Evolutionary conservation across 1,139 yeast genomes (phyloP), one percentile per base, ranked within the genome.

Genomic region (Geotrichum bryndzae): DNA sequence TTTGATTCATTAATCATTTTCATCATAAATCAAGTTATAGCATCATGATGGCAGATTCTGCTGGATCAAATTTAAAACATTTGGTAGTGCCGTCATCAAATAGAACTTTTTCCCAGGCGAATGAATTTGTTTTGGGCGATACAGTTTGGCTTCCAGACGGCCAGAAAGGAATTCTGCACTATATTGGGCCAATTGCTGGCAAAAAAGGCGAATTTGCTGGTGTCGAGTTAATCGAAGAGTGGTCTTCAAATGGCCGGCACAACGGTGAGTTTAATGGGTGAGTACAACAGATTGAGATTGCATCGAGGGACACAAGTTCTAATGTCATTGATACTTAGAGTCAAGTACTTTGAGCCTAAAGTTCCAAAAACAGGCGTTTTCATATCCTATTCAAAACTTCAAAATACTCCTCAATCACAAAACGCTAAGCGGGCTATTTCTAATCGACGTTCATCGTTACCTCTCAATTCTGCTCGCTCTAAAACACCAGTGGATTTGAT

Each of bases 131-230:
- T 18, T 66, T 77, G 18, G 80, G 80, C 56, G 79, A 77, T 63
- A 66, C 68, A 13, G 80, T 77, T 35, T 67, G 68, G n/a, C 70
- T 77, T 13, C 79, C 80, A 0, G 76, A 74, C 29, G 79, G 79
- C 56, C 72, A 72, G 61, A 67, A 67, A 11, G 97, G 95, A 0
- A 78, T 85, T n/a, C 78, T 94, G 59, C 80, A 85, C 66, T 94
- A 83, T 72, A 78, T 85, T 31, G 98, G 98, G 0, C 77, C 82
- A 1, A 90, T 94, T 27, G 82, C 84, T 45, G 88, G 87, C 33
- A 90, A 89, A 69, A 74, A 76, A 5, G 97, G 97, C 0, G 77
- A 80, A 15, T 94, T 87, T 76, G 96, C 92, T 3, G 99, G 99
- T 0, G 81, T 94, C 3, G 97, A 94, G 72, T 77, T 94, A 55